phyloP scores from a whole-genome alignment of 345 rosid genomes.

The Syzygium grande region DNA sequence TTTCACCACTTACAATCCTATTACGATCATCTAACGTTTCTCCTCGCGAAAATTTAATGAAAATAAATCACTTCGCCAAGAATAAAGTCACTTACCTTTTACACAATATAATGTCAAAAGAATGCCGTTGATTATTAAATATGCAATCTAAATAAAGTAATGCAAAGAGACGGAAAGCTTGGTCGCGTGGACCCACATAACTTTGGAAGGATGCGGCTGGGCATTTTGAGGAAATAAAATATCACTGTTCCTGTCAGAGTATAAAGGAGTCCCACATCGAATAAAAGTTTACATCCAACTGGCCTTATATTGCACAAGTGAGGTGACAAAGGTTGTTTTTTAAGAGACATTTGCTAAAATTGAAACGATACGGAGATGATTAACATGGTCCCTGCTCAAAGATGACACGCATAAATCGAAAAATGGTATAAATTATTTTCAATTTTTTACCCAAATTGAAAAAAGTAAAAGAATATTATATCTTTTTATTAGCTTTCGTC shows the following conservation, averaged over 20 bases:
- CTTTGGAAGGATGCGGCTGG: neutral
- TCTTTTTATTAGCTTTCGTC: too few species aligned
- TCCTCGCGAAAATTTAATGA: too few species aligned
- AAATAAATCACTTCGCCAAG: too few species aligned
- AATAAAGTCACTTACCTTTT: too few species aligned
- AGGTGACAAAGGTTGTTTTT: accelerated
- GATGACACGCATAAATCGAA: neutral
- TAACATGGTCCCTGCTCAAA: neutral
- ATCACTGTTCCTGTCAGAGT: neutral
- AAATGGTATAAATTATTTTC: neutral
- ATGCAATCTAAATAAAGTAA: too few species aligned
- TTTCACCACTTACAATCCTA: too few species aligned
- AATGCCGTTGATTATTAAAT: too few species aligned
- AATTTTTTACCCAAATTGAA: neutral
- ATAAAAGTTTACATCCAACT: accelerated
- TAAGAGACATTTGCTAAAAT: neutral
- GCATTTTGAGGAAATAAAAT: neutral
- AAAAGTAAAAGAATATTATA: too few species aligned
- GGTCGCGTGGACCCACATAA: neutral
- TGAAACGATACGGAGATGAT: neutral
- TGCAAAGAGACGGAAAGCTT: neutral
- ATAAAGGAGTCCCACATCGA: neutral
- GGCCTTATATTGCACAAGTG: neutral
- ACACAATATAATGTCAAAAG: too few species aligned
- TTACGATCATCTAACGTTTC: too few species aligned